Conservation (phyloP, 1,284 basidiomycete species). For the Volvariella surrecta region DNA sequence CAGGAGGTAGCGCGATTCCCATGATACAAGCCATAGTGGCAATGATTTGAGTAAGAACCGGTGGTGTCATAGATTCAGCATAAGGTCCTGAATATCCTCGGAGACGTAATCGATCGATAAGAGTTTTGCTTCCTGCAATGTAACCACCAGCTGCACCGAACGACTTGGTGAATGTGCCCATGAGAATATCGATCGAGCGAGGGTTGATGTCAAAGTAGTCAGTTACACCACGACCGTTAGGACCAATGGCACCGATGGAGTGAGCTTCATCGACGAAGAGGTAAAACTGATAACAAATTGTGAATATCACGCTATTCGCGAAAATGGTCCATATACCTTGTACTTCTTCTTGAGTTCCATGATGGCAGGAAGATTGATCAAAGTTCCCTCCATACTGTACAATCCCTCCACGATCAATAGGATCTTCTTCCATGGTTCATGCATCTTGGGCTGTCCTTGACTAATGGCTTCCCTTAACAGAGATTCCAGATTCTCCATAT, state of each 20-base stretch:
- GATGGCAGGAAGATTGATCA: conserved; percentile 80
- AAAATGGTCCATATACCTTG: conserved; percentile 54
- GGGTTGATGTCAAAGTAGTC: conserved; percentile 94
- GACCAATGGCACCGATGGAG: conserved; percentile 93
- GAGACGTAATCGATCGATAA: conserved; percentile 80
- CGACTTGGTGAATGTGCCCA: conserved; percentile 99
- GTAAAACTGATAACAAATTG: conserved; percentile 65
- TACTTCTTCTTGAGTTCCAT: conserved; percentile 91
- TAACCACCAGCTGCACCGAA: conserved; percentile 98
- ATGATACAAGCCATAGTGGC: conserved; percentile 96
- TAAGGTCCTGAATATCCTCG: conserved; percentile 84
- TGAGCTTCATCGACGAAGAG: conserved; percentile 97
- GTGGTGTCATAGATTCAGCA: conserved; percentile 87
- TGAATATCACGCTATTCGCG: not conserved
- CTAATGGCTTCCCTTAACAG: conserved; percentile 89
- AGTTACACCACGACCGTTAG: conserved; percentile 88
- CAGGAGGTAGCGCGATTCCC: conserved; percentile 59
- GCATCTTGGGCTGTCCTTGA: conserved; percentile 96
- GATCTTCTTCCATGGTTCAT: conserved; percentile 99
- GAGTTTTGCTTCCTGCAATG: conserved; percentile 74
- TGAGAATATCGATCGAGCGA: conserved; percentile 81
- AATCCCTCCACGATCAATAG: conserved; percentile 92
- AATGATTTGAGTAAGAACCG: conserved; percentile 87
- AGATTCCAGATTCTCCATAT: conserved; percentile 79
- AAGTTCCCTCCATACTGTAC: conserved; percentile 97